Conservation (phyloP, 139 green algal genomes). For the Chlamydomonas schloesseri region DNA sequence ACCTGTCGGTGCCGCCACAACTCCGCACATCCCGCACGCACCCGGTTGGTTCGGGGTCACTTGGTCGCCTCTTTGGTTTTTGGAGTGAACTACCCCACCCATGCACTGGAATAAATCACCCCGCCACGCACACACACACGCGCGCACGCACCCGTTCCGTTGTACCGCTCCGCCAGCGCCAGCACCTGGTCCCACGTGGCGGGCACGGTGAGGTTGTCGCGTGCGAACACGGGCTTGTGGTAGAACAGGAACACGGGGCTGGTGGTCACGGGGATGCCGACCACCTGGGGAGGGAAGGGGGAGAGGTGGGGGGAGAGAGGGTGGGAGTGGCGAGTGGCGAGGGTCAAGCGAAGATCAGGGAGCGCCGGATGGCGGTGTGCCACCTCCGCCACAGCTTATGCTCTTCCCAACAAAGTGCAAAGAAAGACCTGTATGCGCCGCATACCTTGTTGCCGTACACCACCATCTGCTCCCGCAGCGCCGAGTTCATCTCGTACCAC, state of each 20-base stretch:
- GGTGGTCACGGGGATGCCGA: conserved; percentile 27
- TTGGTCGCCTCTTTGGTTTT: too few relatives aligned
- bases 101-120: too few relatives aligned
- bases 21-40: too few relatives aligned
- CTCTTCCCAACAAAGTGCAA: too few relatives aligned
- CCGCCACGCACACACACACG: not conserved
- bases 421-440: too few relatives aligned
- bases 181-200: conserved; percentile 17
- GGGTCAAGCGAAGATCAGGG: too few relatives aligned
- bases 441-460: conserved; percentile 33
- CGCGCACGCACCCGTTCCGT: conserved; percentile 6
- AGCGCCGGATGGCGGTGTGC: too few relatives aligned
- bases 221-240: conserved; percentile 2
- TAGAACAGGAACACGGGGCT: conserved; percentile 24
- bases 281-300: not conserved
- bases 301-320: not conserved
- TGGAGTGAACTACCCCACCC: too few relatives aligned
- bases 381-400: too few relatives aligned
- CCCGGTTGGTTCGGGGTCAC: too few relatives aligned
- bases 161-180: conserved; percentile 27
- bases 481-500: conserved; percentile 17
- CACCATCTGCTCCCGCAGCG: conserved; percentile 27
- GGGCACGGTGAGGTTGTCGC: conserved; percentile 5
- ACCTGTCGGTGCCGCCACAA: too few relatives aligned
- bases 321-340: too few relatives aligned